phyloP scores from a whole-genome alignment of 306 rosid species.

The Carpinus fangiana region DNA sequence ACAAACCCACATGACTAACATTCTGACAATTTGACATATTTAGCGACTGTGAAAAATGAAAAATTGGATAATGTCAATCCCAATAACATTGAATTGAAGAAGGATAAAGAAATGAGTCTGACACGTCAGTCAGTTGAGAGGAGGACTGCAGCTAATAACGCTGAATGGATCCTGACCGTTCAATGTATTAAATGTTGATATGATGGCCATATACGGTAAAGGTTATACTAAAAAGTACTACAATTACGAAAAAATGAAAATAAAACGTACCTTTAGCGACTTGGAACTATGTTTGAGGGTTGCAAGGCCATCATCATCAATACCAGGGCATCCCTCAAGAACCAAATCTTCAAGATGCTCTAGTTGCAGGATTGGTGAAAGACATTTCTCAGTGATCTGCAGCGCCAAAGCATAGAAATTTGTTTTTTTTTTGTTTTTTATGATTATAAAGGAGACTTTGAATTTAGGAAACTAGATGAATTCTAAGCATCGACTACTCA shows the following conservation, averaged over 20 bases:
- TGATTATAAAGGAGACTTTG: not conserved
- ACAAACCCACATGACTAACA: constrained; percentile 57
- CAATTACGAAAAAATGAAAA: not conserved
- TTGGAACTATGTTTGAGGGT: constrained; percentile 19
- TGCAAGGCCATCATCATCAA: constrained; percentile 45
- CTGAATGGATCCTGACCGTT: not conserved
- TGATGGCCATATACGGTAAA: not conserved
- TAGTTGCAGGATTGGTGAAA: constrained; percentile 34
- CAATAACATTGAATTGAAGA: not conserved
- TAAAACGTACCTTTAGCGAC: constrained; percentile 42
- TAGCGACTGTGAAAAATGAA: constrained; percentile 45
- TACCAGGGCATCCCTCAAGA: constrained; percentile 56
- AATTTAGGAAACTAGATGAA: not conserved
- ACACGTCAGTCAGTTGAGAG: not conserved
- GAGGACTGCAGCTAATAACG: constrained; percentile 1
- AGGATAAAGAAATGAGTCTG: constrained; percentile 1
- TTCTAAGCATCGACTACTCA: too few relatives aligned
- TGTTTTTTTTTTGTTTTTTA: too few relatives aligned
- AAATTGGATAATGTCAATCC: not conserved
- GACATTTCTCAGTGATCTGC: constrained; percentile 55
- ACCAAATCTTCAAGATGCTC: constrained; percentile 46
- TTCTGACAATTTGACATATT: constrained; percentile 62
- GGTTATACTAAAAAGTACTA: not conserved
- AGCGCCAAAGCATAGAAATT: not conserved
- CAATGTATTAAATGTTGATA: not conserved